Conservation (phyloP, 371 early-diverging fungal genomes). For the Mortierella sp. region DNA sequence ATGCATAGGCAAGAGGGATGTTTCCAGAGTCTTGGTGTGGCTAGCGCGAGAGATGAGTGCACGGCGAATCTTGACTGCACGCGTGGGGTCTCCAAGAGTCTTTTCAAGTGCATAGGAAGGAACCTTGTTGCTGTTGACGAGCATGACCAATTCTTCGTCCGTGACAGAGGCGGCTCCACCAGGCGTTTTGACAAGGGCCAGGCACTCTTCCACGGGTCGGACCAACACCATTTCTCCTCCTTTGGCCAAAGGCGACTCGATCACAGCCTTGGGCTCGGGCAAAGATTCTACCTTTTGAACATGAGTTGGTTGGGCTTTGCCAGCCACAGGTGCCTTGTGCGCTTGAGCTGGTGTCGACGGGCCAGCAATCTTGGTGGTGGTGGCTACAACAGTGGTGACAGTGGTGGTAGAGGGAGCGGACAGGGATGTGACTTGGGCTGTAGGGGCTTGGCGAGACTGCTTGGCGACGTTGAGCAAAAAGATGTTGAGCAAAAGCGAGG, state of each 20-base stretch:
- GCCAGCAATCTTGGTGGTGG: slow-evolving; percentile 51
- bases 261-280: slow-evolving; percentile 42
- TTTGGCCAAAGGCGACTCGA: slow-evolving; percentile 23
- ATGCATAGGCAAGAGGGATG: slow-evolving; percentile 76
- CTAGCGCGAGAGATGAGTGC: slow-evolving; percentile 79
- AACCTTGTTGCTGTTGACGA: slow-evolving; percentile 79
- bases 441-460: slow-evolving; percentile 55
- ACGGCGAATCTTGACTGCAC: slow-evolving; percentile 90
- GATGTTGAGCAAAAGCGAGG: slow-evolving; percentile 72
- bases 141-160: slow-evolving; percentile 84
- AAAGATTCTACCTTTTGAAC: slow-evolving; percentile 38
- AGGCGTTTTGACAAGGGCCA: slow-evolving; percentile 63
- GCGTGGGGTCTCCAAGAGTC: slow-evolving; percentile 74
- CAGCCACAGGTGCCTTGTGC: slow-evolving; percentile 6
- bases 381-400: slow-evolving; percentile 48
- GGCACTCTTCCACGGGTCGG: slow-evolving; percentile 75
- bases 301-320: slow-evolving; percentile 33
- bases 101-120: slow-evolving; percentile 90
- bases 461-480: slow-evolving; percentile 72
- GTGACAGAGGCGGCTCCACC: slow-evolving; percentile 55
- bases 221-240: slow-evolving; percentile 45
- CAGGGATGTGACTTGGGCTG: neutral
- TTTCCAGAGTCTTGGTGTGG: slow-evolving; percentile 71
- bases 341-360: slow-evolving; percentile 8
- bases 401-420: slow-evolving; percentile 33